phyloP scores from a whole-genome alignment of 441 rosid genomes.

The Bruguiera hainesii region DNA sequence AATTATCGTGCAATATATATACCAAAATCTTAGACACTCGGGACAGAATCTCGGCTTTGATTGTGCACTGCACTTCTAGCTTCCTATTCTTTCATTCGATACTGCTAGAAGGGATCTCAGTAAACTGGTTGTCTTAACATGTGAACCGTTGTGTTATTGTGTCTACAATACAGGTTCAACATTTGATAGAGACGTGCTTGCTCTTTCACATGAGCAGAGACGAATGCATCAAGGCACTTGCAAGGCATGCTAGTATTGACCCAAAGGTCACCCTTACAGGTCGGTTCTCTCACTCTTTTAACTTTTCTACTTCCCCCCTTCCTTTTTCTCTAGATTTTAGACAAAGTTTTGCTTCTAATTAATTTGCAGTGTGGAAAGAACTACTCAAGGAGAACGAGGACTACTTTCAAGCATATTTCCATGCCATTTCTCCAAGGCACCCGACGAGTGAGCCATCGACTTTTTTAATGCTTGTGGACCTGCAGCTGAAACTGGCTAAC shows the following conservation, averaged over 20 bases:
- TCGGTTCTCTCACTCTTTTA: not conserved
- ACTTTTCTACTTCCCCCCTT: not conserved
- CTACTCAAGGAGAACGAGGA: conserved; percentile 42
- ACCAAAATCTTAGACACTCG: conserved; percentile 2
- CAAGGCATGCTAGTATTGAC: conserved; percentile 36
- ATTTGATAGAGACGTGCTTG: conserved; percentile 53
- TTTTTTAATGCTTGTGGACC: not conserved
- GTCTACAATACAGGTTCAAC: conserved; percentile 37
- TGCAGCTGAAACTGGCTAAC: too few relatives aligned
- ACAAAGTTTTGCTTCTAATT: not conserved
- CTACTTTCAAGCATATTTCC: conserved; percentile 42
- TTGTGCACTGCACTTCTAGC: not conserved
- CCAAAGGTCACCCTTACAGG: conserved; percentile 47
- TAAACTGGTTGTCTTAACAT: not conserved
- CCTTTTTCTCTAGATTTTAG: not conserved
- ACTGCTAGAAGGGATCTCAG: not conserved
- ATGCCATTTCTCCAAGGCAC: conserved; percentile 19
- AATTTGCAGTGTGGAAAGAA: conserved; percentile 47
- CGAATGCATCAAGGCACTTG: conserved; percentile 41
- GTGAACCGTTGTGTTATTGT: not conserved
- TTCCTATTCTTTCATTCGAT: not conserved
- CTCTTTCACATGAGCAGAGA: conserved; percentile 45
- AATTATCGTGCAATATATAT: not conserved
- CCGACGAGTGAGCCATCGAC: conserved; percentile 8
- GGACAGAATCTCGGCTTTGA: not conserved